phyloP scores from a whole-genome alignment of 192 early-diverging fungal genomes.

The Coemansia sp. region DNA sequence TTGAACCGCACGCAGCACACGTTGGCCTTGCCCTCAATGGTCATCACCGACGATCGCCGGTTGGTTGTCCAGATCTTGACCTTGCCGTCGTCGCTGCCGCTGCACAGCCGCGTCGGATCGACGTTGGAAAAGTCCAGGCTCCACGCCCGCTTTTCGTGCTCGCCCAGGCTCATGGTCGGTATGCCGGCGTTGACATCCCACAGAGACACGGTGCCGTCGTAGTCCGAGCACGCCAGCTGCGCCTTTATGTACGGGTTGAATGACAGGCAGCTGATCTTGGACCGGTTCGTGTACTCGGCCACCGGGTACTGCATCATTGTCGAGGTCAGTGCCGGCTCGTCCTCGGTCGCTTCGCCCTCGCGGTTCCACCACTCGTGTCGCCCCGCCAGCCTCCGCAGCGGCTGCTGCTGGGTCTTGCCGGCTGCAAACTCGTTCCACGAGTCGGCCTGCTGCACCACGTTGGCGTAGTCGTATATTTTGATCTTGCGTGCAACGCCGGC shows the following conservation, averaged over 20 bases:
- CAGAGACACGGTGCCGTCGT: constrained; percentile 83
- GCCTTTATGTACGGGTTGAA: constrained; percentile 87
- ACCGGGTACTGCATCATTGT: constrained; percentile 72
- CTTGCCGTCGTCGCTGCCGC: constrained; percentile 89
- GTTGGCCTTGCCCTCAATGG: constrained; percentile 82
- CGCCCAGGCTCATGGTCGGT: constrained; percentile 63
- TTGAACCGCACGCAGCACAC: constrained; percentile 94
- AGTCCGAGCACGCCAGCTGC: constrained; percentile 85
- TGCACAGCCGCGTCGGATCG: constrained; percentile 76
- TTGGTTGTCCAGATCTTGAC: constrained; percentile 91
- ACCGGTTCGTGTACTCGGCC: constrained; percentile 67
- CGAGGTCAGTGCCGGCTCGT: constrained; percentile 25
- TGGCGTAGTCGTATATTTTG: constrained; percentile 85
- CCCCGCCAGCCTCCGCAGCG: constrained; percentile 1
- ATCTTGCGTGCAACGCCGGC: constrained; percentile 90
- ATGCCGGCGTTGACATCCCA: constrained; percentile 79
- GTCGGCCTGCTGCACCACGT: constrained; percentile 47
- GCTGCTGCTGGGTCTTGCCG: constrained; percentile 15
- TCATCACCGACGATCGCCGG: constrained; percentile 65
- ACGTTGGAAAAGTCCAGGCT: constrained; percentile 78
- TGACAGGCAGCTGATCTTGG: constrained; percentile 92
- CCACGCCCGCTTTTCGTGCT: constrained; percentile 93
- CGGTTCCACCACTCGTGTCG: constrained; percentile 51
- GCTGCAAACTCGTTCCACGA: constrained; percentile 33
- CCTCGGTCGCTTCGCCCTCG: constrained; percentile 17